phyloP scores from a whole-genome alignment of 352 stramenopile genomes.

The Phytophthora quininea region DNA sequence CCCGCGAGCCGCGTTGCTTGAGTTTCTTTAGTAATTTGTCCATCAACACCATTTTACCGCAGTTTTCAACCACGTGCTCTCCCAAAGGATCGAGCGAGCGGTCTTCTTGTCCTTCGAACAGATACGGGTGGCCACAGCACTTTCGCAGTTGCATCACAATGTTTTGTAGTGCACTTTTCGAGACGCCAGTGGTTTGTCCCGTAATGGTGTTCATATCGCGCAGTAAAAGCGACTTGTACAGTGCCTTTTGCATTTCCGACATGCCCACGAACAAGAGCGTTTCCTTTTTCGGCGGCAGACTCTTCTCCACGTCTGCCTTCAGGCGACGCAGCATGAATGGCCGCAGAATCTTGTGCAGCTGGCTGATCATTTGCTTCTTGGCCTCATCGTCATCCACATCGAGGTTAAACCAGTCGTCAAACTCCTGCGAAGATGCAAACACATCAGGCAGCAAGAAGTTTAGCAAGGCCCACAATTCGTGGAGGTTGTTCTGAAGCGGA shows the following conservation, averaged over 20 bases:
- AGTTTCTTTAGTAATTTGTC: slow-evolving; percentile 93
- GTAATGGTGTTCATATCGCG: slow-evolving; percentile 94
- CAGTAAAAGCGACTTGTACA: slow-evolving; percentile 97
- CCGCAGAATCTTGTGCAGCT: slow-evolving; percentile 88
- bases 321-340: slow-evolving; percentile 98
- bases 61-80: slow-evolving; percentile 97
- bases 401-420: slow-evolving; percentile 91
- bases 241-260: slow-evolving; percentile 93
- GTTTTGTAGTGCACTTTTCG: slow-evolving; percentile 83
- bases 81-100: slow-evolving; percentile 93
- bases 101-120: slow-evolving; percentile 97
- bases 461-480: slow-evolving; percentile 94
- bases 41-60: slow-evolving; percentile 97
- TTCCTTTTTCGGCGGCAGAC: slow-evolving; percentile 97
- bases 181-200: slow-evolving; percentile 66
- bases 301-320: slow-evolving; percentile 99
- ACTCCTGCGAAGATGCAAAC: slow-evolving; percentile 90
- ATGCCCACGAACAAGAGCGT: slow-evolving; percentile 93
- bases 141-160: slow-evolving; percentile 91
- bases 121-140: slow-evolving; percentile 91
- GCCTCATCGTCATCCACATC: slow-evolving; percentile 89
- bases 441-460: slow-evolving; percentile 95
- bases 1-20: slow-evolving; percentile 87
- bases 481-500: slow-evolving; percentile 95
- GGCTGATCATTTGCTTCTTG: slow-evolving; percentile 91